Evolutionary conservation across 225 moss, liverwort and hornwort genomes (phyloP), one percentile per base, ranked within the genome.

Genomic region (Marchantia paleacea): DNA sequence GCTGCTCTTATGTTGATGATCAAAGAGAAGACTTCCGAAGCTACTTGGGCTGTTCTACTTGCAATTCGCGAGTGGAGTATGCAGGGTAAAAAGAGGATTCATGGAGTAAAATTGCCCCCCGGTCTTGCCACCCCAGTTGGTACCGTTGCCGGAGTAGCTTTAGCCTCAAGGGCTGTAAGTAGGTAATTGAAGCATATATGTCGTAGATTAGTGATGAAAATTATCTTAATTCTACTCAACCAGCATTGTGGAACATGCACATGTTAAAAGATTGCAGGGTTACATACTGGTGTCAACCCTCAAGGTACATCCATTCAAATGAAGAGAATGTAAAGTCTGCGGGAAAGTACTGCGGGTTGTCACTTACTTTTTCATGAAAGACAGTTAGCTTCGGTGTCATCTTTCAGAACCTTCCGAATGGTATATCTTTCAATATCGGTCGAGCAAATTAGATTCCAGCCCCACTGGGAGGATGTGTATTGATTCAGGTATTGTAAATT

Each of bases 1-100:
- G 95, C 93, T 63, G 97, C 97, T 12, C 85, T 99, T 28, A 88
- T 99, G 97, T 84, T 99, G 68, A 95, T 93, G 92, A 95, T 95
- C 63, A 99, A 99, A 72, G 97, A 99, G 90, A 95, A 99, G 84
- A 92, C 92, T 16, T 77, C 91, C 30, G 84, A 82, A 50, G 85
- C 84, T 64, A 95, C 97, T 0, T 93, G 95, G 95, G 80, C 91
- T 19, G 84, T 89, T 69, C 86, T 99, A 87, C 72, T 92, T 77
- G 92, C 91, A 25, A 53, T 93, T 7, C 90, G 90, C 28, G 87
- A 73, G 49, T 92, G 88, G 91, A 88, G 85, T 84, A 83, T 82
- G 64, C 84, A 85, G 83, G 77, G 88, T 61, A 90, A 80, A 71
- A 85, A 81, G 25, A 92, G 84, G 86, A 20, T 94, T 50, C 86